phyloP scores from a whole-genome alignment of 1,284 basidiomycete species.

The Inonotus obliquus region DNA sequence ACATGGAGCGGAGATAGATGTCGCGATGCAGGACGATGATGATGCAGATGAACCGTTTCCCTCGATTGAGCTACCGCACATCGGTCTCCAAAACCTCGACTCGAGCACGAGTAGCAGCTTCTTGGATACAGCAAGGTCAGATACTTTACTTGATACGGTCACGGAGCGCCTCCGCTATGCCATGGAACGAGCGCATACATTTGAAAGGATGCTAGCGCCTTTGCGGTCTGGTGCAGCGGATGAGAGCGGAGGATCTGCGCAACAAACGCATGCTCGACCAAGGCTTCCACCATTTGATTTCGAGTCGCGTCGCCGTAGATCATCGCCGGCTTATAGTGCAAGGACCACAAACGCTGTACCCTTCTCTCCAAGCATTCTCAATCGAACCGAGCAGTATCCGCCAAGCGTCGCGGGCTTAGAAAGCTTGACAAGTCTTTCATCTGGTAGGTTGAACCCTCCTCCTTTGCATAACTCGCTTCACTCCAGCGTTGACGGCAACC shows the following conservation, averaged over 20 bases:
- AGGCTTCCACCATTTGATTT: constrained; percentile 12
- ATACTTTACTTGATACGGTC: not conserved
- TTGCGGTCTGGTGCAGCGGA: constrained; percentile 8
- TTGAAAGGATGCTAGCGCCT: constrained; percentile 15
- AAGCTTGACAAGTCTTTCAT: not conserved
- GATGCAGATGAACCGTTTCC: not conserved
- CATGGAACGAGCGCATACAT: constrained; percentile 13
- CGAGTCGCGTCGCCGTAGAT: not conserved
- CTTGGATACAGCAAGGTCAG: not conserved
- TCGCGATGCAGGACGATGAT: not conserved
- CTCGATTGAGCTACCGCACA: not conserved
- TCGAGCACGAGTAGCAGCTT: not conserved
- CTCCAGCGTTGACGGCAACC: not conserved
- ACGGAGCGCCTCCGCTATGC: constrained; percentile 3
- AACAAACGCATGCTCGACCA: not conserved
- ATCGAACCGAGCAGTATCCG: not conserved
- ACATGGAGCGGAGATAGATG: not conserved
- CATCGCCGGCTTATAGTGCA: not conserved
- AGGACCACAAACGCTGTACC: not conserved
- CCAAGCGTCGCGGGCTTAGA: not conserved
- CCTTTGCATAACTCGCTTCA: not conserved
- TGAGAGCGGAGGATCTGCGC: not conserved
- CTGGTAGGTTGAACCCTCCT: not conserved
- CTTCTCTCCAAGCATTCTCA: not conserved
- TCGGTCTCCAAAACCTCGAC: not conserved